Conservation (phyloP, 2,329 filamentous ascomycete genomes). For the Cryphonectria carpinicola region DNA sequence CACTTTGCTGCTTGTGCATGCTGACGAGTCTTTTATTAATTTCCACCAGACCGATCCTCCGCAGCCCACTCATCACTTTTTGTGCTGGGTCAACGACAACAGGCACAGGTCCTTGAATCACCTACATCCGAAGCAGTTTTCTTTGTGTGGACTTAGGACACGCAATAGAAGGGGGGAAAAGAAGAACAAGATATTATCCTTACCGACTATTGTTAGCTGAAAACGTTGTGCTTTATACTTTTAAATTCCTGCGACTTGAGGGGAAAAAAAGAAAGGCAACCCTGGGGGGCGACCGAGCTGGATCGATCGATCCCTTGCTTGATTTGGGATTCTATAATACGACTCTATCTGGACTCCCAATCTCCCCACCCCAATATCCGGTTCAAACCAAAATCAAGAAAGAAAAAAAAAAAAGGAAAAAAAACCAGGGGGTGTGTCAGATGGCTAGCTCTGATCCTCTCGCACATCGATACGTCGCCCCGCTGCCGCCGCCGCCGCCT, state of each 20-base stretch:
- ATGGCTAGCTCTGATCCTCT: conserved; percentile 21
- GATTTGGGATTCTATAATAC: neutral
- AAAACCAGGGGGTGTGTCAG: neutral
- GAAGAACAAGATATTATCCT: neutral
- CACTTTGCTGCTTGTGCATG: conserved; percentile 7
- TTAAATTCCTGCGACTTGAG: neutral
- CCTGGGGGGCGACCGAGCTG: neutral
- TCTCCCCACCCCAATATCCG: neutral
- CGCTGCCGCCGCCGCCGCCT: conserved; percentile 13
- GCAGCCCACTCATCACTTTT: neutral
- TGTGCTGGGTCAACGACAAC: neutral
- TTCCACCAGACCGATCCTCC: neutral
- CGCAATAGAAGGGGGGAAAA: neutral
- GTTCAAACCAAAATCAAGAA: neutral
- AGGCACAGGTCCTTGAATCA: neutral
- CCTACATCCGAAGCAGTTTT: neutral
- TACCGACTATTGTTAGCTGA: neutral
- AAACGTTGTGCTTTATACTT: neutral
- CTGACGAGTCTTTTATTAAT: conserved; percentile 4
- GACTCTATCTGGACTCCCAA: neutral
- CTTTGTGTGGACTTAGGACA: neutral
- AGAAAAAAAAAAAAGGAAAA: neutral
- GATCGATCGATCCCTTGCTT: neutral
- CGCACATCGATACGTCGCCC: conserved; percentile 7
- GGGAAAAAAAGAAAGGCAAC: neutral